A percentile compares a stretch with the other conserved stretches of the same genome.
phyloP scores from a whole-genome alignment of 306 rosid genomes.

The Cicer cuneatum region DNA sequence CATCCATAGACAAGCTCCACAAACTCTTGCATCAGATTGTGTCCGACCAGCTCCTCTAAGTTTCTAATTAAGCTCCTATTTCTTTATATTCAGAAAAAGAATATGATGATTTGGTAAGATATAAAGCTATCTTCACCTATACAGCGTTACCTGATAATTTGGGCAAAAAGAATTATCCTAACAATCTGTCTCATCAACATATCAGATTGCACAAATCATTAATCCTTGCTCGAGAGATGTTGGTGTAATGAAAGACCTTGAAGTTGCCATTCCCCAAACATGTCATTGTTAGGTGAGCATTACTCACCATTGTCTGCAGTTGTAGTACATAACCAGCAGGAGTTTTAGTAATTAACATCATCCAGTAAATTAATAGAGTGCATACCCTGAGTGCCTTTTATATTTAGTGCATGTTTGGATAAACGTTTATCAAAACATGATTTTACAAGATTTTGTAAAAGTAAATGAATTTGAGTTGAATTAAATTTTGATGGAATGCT shows the following conservation, averaged over 20 bases:
- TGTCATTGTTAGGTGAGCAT: conserved; percentile 82
- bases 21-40: conserved; percentile 9
- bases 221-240: conserved; percentile 67
- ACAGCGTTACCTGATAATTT: conserved; percentile 28
- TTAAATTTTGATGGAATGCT: conserved; percentile 4
- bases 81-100: conserved; percentile 2
- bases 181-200: conserved; percentile 56
- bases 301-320: conserved; percentile 91
- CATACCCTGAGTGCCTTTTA: conserved; percentile 14
- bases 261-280: conserved; percentile 77
- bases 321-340: conserved; percentile 42
- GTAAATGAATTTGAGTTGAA: neutral
- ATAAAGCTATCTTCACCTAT: conserved; percentile 30
- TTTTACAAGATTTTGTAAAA: neutral
- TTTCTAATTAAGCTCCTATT: conserved; percentile 33
- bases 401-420: too few species aligned
- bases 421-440: too few species aligned
- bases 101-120: conserved; percentile 31
- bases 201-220: conserved; percentile 78
- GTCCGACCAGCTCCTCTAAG: conserved; percentile 27
- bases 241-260: conserved; percentile 77
- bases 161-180: conserved; percentile 36
- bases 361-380: conserved; percentile 15
- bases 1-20: conserved; percentile 25
- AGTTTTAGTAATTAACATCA: conserved; percentile 26